Evolutionary conservation across 108 stramenopile species (phyloP).

Genomic region (Pseudonitzschia delicatissima): DNA sequence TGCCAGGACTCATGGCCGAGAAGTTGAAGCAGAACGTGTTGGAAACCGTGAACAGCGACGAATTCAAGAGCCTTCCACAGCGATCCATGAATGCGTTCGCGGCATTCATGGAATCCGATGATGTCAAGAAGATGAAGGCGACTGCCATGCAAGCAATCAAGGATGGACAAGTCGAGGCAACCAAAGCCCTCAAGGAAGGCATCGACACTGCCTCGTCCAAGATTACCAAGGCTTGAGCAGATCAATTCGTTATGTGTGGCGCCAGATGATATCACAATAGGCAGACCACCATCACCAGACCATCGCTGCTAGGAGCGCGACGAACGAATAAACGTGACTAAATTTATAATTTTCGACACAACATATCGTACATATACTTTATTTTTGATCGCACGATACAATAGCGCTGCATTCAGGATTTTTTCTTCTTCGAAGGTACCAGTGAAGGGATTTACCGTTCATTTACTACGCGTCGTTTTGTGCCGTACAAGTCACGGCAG

Average conservation of each 20-base stretch:
- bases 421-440: no score
- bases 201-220: constrained; percentile 11
- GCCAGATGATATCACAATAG: constrained; percentile 5
- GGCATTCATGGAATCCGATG: constrained; percentile 19
- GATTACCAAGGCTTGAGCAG: background rate
- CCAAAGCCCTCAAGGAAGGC: constrained; percentile 15
- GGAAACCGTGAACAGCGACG: constrained; percentile 10
- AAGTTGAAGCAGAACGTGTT: constrained; percentile 12
- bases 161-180: constrained; percentile 7
- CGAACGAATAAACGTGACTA: no score
- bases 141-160: constrained; percentile 11
- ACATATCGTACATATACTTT: no score
- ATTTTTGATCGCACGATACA: no score
- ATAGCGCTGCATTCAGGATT: no score
- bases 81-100: constrained; percentile 6
- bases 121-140: constrained; percentile 5
- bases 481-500: no score
- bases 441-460: no score
- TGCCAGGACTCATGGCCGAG: background rate
- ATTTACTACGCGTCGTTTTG: no score
- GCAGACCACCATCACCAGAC: constrained; percentile 1
- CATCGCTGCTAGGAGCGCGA: no score
- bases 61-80: constrained; percentile 12
- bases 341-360: no score
- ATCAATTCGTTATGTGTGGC: background rate